phyloP scores from a whole-genome alignment of 176 grass and related monocot species.

The Carex pumila region DNA sequence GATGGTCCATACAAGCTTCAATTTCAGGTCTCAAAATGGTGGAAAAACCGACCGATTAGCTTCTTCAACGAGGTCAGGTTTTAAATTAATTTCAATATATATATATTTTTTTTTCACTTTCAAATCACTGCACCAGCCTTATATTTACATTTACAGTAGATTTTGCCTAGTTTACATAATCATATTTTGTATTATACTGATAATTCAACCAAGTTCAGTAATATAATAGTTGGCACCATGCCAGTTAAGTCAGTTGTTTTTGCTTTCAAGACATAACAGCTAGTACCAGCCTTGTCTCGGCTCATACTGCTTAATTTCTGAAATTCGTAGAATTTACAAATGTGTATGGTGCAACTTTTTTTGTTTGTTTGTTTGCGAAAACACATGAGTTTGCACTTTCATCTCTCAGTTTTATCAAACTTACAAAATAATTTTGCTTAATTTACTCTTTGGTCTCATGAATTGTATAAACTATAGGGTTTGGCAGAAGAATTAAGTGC shows the following conservation, averaged over 20 bases:
- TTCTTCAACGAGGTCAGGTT: slow-evolving; percentile 70
- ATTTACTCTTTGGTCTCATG: background rate
- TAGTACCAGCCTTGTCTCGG: too few relatives aligned
- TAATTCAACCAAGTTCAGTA: too few relatives aligned
- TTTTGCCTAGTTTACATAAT: background rate
- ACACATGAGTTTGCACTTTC: background rate
- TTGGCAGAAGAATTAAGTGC: slow-evolving; percentile 59
- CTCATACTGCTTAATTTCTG: too few relatives aligned
- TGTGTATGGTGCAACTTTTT: too few relatives aligned
- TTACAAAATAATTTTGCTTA: background rate
- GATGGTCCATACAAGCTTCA: slow-evolving; percentile 76
- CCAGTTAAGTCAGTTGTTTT: too few relatives aligned
- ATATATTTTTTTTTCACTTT: background rate
- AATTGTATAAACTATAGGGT: slow-evolving; percentile 31
- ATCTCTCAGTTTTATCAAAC: background rate
- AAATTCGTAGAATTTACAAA: background rate
- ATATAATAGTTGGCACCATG: too few relatives aligned
- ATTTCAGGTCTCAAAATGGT: slow-evolving; percentile 61
- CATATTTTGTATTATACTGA: background rate
- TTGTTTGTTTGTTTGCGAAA: background rate
- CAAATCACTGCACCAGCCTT: background rate
- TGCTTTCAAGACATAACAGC: too few relatives aligned
- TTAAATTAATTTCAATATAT: background rate
- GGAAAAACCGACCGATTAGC: slow-evolving; percentile 58
- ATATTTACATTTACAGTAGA: background rate